These are phyloP conservation scores for Dimargaris cristalligena DNA, from an alignment of 192 early-diverging fungal species.

Conservation along the genomic window DNA sequence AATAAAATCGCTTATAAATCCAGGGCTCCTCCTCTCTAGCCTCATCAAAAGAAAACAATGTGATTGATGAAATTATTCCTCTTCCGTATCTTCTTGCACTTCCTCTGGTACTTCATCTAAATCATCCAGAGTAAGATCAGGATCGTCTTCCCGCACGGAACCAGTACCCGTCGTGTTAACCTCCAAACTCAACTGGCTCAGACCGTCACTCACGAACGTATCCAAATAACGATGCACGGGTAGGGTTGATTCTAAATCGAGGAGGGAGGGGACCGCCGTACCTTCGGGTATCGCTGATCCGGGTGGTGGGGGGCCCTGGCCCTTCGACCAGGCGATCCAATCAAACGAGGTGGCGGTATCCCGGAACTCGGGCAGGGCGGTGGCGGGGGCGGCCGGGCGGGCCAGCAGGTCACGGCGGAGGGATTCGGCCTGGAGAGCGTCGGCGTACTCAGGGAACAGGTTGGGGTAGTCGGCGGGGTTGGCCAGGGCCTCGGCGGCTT, in stretches of 20 bases:
- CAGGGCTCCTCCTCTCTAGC: constrained; percentile 17
- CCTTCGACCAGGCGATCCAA: constrained; percentile 32
- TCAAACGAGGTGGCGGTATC: constrained; percentile 37
- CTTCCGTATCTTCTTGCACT: constrained; percentile 15
- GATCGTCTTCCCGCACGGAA: constrained; percentile 44
- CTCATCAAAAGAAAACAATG: constrained; percentile 17
- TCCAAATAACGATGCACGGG: background rate
- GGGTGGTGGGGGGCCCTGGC: constrained; percentile 12
- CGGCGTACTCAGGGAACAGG: constrained; percentile 69
- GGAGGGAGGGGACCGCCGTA: constrained; percentile 14
- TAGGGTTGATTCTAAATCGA: background rate
- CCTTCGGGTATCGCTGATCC: constrained; percentile 15
- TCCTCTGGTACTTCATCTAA: background rate
- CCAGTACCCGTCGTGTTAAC: constrained; percentile 71
- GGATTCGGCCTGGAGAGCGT: constrained; percentile 38
- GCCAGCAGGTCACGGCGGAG: constrained; percentile 17
- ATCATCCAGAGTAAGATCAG: constrained; percentile 28
- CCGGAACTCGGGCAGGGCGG: constrained; percentile 37
- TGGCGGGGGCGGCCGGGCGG: constrained; percentile 21
- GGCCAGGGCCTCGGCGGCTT: constrained; percentile 77
- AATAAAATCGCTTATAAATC: background rate
- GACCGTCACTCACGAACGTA: constrained; percentile 29
- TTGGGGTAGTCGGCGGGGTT: constrained; percentile 67
- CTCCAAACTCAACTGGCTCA: constrained; percentile 51
- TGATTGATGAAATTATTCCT: constrained; percentile 18